These are phyloP conservation scores for Paratrypanosoma confusum DNA, from an alignment of 208 protist species.

Conservation along the genomic window DNA sequence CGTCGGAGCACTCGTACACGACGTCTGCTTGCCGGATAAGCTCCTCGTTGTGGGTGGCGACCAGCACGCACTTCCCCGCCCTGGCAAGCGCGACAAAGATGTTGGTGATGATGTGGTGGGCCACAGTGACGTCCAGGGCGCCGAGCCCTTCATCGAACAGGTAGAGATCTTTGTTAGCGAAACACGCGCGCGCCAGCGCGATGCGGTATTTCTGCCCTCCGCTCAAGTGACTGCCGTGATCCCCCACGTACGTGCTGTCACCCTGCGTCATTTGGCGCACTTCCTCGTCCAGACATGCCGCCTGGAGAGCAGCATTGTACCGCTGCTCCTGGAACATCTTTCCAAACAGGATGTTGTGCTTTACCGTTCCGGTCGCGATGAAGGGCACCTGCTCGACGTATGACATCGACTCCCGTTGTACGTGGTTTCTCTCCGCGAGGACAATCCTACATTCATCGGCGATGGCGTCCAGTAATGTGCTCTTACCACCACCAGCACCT, in stretches of 20 bases:
- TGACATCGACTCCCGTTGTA: constrained; percentile 13
- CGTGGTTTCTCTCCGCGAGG: neutral
- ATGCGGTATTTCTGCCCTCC: constrained; percentile 86
- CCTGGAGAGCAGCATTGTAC: constrained; percentile 18
- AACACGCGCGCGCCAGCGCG: constrained; percentile 77
- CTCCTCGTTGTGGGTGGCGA: constrained; percentile 16
- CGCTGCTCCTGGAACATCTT: constrained; percentile 11
- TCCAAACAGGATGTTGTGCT: constrained; percentile 72
- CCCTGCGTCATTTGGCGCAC: constrained; percentile 21
- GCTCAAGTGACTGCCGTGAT: constrained; percentile 81
- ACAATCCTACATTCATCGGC: constrained; percentile 14
- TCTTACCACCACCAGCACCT: constrained; percentile 33
- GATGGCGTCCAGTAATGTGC: constrained; percentile 22
- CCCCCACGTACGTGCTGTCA: constrained; percentile 80
- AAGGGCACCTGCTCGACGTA: constrained; percentile 55
- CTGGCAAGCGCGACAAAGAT: constrained; percentile 12
- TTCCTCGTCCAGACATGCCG: constrained; percentile 36
- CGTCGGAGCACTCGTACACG: constrained; percentile 12
- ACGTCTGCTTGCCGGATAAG: constrained; percentile 9
- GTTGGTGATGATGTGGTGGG: constrained; percentile 28
- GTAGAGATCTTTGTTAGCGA: constrained; percentile 74
- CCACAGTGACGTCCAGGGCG: constrained; percentile 88
- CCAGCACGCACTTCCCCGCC: constrained; percentile 9
- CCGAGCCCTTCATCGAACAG: constrained; percentile 89
- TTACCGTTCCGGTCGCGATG: constrained; percentile 51